These are phyloP conservation scores for Tephrocybe sp. DNA, from an alignment of 768 basidiomycete genomes.

Conservation along the genomic window DNA sequence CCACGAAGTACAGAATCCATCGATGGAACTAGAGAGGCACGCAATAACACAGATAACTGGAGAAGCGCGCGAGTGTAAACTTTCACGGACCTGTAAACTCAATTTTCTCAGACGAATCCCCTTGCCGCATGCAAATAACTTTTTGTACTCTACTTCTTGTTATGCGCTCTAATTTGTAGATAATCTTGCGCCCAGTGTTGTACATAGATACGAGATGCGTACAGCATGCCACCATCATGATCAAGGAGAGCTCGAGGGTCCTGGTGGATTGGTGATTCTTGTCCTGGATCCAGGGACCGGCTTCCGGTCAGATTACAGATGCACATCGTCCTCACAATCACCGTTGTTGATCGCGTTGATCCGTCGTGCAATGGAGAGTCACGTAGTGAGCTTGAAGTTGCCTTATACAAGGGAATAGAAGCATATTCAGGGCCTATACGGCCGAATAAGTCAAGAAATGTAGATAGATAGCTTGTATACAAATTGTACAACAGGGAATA, in stretches of 20 bases:
- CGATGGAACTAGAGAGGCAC: background rate
- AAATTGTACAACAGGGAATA: background rate
- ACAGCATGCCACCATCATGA: no score
- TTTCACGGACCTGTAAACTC: no score
- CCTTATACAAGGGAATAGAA: background rate
- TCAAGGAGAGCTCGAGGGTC: no score
- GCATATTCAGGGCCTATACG: background rate
- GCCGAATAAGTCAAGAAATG: background rate
- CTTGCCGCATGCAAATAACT: no score
- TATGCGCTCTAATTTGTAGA: no score
- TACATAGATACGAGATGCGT: no score
- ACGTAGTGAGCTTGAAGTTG: background rate
- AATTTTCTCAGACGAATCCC: no score
- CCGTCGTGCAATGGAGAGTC: constrained; percentile 4
- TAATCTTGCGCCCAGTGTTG: no score
- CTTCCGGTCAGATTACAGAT: background rate
- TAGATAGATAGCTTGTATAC: background rate
- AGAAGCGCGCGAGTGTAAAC: background rate
- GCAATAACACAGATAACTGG: background rate
- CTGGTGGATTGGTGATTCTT: background rate
- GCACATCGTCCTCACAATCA: background rate
- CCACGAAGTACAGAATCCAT: background rate
- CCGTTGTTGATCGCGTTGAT: constrained; percentile 14
- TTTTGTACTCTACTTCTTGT: no score
- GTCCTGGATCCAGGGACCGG: background rate